Evolutionary conservation across 345 rosid genomes (phyloP), one percentile per base, ranked within the genome.

Genomic region (Hibiscus syriacus): DNA sequence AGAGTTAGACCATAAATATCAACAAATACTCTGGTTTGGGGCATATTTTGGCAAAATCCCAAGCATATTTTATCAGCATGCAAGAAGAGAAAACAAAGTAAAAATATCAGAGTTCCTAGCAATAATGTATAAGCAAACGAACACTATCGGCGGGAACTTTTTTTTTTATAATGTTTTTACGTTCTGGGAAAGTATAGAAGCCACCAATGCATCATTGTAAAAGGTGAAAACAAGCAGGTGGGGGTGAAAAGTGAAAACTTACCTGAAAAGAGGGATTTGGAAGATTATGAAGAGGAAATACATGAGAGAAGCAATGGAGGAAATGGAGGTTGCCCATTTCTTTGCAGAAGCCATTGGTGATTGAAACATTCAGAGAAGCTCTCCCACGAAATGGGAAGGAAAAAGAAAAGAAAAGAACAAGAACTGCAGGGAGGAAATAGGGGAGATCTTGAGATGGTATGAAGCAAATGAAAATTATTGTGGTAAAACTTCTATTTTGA

Each of bases 191-290:
- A 10, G 2, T 43, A 13, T 43, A 12, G 20, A 49, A 16, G 13
- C 3, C 17, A 46, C 17, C 7, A 32, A 66, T 20, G 20, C 60
- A 67, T 49, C 50, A 53, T 53, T 43, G 48, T 43, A 43, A 43
- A 39, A 43, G 5, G 16, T 43, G 48, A 43, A 43, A 3, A 22
- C 55, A 6, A 34, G 2, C 19, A 0, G 3, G 30, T 38, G 66
- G 22, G 5, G 22, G 20, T 38, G 5, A 53, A 52, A 34, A 17
- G 56, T 2, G 6, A 11, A 34, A 45, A 83, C 83, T 17, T 85
- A 90, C 97, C 98, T 85, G 88, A 92, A 92, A 68, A 88, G 92
- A 58, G 98, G 89, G 68, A 87, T 66, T 81, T 88, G 98, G 55
- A 90, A 82, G 78, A 90, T 68, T 68, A 92, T 76, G 80, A 90